phyloP scores from a whole-genome alignment of 2,329 filamentous ascomycete genomes.

The Karstenula rhodostoma region DNA sequence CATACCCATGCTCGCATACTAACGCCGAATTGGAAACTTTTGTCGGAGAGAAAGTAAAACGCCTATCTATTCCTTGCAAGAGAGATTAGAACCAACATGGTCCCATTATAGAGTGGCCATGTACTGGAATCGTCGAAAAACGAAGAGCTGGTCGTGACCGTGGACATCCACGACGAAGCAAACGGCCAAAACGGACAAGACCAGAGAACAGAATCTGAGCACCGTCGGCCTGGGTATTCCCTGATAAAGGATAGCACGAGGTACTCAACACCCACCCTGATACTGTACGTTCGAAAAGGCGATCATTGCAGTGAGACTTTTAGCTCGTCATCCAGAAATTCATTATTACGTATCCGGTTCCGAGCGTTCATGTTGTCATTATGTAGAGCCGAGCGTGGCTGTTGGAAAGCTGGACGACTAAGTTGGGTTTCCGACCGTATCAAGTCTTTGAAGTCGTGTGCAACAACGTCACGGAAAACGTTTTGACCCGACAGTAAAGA shows the following conservation, averaged over 20 bases:
- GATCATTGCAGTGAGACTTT: constrained; percentile 60
- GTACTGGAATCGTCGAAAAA: constrained; percentile 1
- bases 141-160: background rate
- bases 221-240: background rate
- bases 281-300: constrained; percentile 18
- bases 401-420: constrained; percentile 58
- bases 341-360: constrained; percentile 65
- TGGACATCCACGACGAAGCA: constrained; percentile 8
- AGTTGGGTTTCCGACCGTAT: constrained; percentile 58
- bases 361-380: constrained; percentile 63
- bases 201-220: constrained; percentile 7
- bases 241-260: constrained; percentile 9
- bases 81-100: constrained; percentile 34
- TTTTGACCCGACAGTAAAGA: constrained; percentile 59
- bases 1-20: constrained; percentile 8
- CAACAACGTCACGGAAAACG: constrained; percentile 62
- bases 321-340: constrained; percentile 60
- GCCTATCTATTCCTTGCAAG: constrained; percentile 24
- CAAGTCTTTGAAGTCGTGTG: constrained; percentile 63
- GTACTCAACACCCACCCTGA: constrained; percentile 8
- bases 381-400: constrained; percentile 61
- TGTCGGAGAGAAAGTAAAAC: constrained; percentile 35
- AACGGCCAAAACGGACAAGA: constrained; percentile 2
- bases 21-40: constrained; percentile 18
- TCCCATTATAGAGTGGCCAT: constrained; percentile 10